These are phyloP conservation scores for Sabuloglossum arenarium DNA, from an alignment of 495 filamentous ascomycete genomes.

Conservation along the genomic window DNA sequence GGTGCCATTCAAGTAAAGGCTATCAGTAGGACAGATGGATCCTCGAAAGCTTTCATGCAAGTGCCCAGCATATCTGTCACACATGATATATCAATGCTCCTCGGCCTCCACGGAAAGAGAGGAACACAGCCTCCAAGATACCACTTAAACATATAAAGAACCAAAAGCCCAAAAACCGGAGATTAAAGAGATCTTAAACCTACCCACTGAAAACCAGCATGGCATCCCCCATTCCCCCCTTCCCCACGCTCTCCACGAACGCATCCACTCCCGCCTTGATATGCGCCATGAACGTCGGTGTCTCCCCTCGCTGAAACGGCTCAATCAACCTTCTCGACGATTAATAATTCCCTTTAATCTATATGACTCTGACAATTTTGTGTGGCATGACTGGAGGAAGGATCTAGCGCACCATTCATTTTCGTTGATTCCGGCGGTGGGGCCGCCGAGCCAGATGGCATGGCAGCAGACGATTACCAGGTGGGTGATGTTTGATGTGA, in stretches of 20 bases:
- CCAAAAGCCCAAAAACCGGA: neutral
- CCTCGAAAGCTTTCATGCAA: too few relatives aligned
- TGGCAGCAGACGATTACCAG: conserved; percentile 68
- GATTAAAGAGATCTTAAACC: neutral
- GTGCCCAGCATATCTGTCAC: too few relatives aligned
- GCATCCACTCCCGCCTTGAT: conserved; percentile 36
- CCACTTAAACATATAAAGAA: neutral
- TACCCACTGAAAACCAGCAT: neutral
- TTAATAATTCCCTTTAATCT: neutral
- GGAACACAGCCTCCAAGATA: too few relatives aligned
- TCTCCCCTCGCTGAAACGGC: conserved; percentile 50
- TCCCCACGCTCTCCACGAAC: conserved; percentile 15
- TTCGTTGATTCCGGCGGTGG: conserved; percentile 23
- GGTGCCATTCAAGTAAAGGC: too few relatives aligned
- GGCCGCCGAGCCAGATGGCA: conserved; percentile 51
- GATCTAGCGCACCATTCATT: conserved; percentile 15
- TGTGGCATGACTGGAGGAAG: too few relatives aligned
- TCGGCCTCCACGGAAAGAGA: too few relatives aligned
- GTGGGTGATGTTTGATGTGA: neutral
- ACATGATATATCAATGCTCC: too few relatives aligned
- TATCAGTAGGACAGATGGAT: too few relatives aligned
- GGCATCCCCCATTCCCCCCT: too few relatives aligned
- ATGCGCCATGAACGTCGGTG: conserved; percentile 49
- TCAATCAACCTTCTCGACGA: conserved; percentile 27
- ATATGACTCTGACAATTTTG: too few relatives aligned